Conservation (phyloP, 225 moss, liverwort and hornwort species). For the Polytrichum formosum region DNA sequence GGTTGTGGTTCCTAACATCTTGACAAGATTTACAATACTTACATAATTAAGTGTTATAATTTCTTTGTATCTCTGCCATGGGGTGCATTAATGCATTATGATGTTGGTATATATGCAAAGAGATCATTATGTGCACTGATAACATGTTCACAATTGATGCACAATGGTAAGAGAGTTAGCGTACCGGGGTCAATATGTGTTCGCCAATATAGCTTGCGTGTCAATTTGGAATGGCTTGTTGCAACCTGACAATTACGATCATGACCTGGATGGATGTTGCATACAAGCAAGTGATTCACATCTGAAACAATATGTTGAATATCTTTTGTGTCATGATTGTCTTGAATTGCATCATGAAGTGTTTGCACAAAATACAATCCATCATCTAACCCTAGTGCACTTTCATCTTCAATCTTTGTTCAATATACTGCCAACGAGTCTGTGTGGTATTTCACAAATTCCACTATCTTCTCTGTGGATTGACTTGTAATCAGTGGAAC, state of each 20-base stretch:
- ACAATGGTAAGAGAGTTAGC: too few species aligned
- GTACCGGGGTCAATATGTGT: background rate
- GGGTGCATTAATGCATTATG: too few species aligned
- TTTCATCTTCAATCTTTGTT: slow-evolving; percentile 29
- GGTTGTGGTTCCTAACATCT: too few species aligned
- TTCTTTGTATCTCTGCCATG: too few species aligned
- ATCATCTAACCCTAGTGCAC: too few species aligned
- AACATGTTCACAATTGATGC: too few species aligned
- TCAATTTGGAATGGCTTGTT: slow-evolving; percentile 22
- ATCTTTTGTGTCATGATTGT: slow-evolving; percentile 17
- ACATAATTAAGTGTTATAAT: too few species aligned
- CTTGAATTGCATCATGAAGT: slow-evolving; percentile 3
- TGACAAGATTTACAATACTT: too few species aligned
- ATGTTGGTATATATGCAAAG: too few species aligned
- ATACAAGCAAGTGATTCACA: slow-evolving; percentile 16
- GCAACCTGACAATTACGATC: slow-evolving; percentile 13
- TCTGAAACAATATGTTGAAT: slow-evolving; percentile 16
- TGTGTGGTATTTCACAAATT: slow-evolving; percentile 15
- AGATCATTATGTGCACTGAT: too few species aligned
- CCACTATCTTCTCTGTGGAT: slow-evolving; percentile 17
- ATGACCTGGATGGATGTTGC: background rate
- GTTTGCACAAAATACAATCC: slow-evolving; percentile 21
- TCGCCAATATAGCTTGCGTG: slow-evolving; percentile 33
- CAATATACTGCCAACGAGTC: slow-evolving; percentile 31
- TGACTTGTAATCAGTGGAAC: background rate